Evolutionary conservation across 2,329 filamentous ascomycete genomes (phyloP), one percentile per base, ranked within the genome.

Genomic region (Sordariomycetes sp.): DNA sequence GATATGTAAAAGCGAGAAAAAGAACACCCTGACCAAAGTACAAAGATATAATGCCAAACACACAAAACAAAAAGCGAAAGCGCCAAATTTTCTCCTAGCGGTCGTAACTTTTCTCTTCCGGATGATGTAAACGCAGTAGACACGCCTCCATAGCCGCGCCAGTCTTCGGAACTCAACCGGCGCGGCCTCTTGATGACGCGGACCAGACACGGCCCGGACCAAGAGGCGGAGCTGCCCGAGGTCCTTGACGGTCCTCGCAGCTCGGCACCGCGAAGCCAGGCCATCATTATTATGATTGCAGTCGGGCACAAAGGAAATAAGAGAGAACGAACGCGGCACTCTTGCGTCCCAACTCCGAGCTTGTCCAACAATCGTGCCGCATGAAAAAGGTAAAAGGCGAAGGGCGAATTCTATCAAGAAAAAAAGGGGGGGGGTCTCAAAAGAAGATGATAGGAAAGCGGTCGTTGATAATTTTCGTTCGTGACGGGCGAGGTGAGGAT

Each of bases 11-110:
- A 35, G 45, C 55, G 51, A 36, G 20, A 39, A 53, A 25, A 50
- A 52, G 39, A 58, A 56, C 53, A 59, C 34, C 45, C 50, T 39
- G 50, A 57, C 54, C 25, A 54, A 54, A 56, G 39, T 53, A 55
- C 22, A 20, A 50, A 50, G 45, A 50, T 50, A 50, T 24, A 24
- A 50, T 50, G 45, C 45, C 3, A n/a, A 32, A 20, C 22, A 50
- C 10, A 20, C 12, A 7, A 50, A 50, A 24, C 1, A 5, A 50
- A 20, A 20, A 50, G 45, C 45, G 17, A 50, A 24, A 50, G 45
- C 45, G 45, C 45, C 45, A 22, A 50, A 50, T 50, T 50, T 48
- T 50, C 17, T 50, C 10, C 45, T 20, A 50, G 20, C 45, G n/a
- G n/a, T 50, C 45, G 45, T 50, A 50, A 50, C 45, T 50, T 50